These are phyloP conservation scores for Fusarium scirpi DNA, from an alignment of 2,329 filamentous ascomycete species.

Conservation along the genomic window DNA sequence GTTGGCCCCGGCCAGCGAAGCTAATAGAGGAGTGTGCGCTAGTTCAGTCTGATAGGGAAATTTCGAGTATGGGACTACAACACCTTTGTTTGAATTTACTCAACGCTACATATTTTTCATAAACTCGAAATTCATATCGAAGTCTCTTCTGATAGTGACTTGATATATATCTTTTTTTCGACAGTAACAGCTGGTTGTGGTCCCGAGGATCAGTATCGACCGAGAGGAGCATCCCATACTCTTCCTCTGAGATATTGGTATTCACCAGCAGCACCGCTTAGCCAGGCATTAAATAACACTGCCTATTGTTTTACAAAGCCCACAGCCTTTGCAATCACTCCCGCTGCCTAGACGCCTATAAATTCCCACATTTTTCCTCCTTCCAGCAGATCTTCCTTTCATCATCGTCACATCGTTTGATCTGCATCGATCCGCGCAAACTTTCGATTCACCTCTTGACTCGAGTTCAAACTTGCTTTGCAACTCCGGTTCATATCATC, in stretches of 20 bases:
- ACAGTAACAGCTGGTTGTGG: background rate
- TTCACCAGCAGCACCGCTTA: background rate
- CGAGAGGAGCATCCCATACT: background rate
- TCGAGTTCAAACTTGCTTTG: slow-evolving; percentile 10
- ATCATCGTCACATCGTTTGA: slow-evolving; percentile 4
- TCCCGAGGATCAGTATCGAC: background rate
- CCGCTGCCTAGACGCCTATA: slow-evolving; percentile 7
- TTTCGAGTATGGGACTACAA: slow-evolving; percentile 17
- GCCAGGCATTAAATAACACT: background rate
- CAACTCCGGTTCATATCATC: background rate
- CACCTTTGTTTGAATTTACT: slow-evolving; percentile 21
- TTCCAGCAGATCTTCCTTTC: slow-evolving; percentile 2
- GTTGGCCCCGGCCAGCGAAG: background rate
- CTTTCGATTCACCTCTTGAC: background rate
- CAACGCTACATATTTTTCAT: background rate
- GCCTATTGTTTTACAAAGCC: background rate
- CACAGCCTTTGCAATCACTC: slow-evolving; percentile 10
- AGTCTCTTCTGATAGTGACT: background rate
- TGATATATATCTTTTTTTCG: background rate
- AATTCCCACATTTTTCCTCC: background rate
- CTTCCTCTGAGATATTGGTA: slow-evolving; percentile 5
- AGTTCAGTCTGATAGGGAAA: background rate
- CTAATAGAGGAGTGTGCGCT: slow-evolving; percentile 21
- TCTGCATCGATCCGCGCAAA: background rate
- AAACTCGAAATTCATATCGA: background rate